Conservation (phyloP, 495 filamentous ascomycete species). For the Lasiosphaeriaceae sp. region DNA sequence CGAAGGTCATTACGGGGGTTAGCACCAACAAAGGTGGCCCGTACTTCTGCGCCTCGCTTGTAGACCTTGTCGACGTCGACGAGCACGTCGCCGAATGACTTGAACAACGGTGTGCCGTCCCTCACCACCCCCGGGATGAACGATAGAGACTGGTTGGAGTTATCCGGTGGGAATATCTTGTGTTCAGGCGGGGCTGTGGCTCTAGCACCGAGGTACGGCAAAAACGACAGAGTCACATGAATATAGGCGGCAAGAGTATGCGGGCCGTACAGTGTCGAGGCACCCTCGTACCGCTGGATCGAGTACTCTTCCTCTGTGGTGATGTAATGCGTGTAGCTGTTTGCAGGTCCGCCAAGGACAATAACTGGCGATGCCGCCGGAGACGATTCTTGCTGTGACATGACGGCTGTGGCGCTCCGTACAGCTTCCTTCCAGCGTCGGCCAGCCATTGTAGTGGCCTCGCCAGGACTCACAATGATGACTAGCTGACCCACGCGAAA, state of each 20-base stretch:
- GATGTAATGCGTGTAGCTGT: constrained; percentile 96
- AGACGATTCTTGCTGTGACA: constrained; percentile 35
- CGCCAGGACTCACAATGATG: constrained; percentile 83
- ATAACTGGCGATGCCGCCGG: constrained; percentile 54
- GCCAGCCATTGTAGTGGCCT: constrained; percentile 94
- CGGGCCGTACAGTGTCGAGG: constrained; percentile 91
- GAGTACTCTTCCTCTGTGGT: constrained; percentile 86
- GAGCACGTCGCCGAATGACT: constrained; percentile 70
- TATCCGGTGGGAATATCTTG: constrained; percentile 68
- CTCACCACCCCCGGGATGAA: constrained; percentile 80
- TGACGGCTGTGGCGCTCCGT: constrained; percentile 42
- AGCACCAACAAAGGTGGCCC: constrained; percentile 74
- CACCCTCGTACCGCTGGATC: constrained; percentile 92
- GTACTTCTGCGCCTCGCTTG: constrained; percentile 54
- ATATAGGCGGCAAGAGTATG: constrained; percentile 88
- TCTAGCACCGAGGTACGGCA: constrained; percentile 61
- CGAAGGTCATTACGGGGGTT: constrained; percentile 87
- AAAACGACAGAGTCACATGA: constrained; percentile 69
- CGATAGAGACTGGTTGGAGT: constrained; percentile 71
- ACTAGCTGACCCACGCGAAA: constrained; percentile 85
- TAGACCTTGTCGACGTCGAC: constrained; percentile 55
- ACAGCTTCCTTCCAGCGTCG: constrained; percentile 88
- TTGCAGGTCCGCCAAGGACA: constrained; percentile 89
- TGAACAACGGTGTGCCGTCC: constrained; percentile 68
- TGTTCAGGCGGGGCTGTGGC: constrained; percentile 40